Evolutionary conservation across 1,139 yeast genomes (phyloP).

Genomic region (Magnusiomyces tetraspermus): DNA sequence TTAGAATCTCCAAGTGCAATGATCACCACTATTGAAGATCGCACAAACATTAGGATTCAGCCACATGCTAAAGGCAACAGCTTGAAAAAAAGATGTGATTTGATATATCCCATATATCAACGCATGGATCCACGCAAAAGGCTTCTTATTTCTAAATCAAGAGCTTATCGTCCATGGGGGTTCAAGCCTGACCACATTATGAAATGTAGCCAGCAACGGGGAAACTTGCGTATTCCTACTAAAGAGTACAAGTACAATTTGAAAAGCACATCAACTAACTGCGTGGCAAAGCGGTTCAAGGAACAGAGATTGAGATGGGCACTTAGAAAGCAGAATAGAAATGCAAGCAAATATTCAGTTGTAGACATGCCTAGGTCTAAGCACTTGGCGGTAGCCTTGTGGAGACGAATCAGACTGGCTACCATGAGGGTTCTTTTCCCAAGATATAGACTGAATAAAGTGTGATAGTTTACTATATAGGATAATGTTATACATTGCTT

Average conservation of each 20-base stretch:
- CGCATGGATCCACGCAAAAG: not conserved
- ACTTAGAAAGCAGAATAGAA: not conserved
- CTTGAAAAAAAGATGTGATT: not conserved
- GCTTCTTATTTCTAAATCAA: not conserved
- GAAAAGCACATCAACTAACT: not conserved
- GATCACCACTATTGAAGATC: not conserved
- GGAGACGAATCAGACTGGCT: not conserved
- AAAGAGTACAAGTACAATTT: not conserved
- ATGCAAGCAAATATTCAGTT: not conserved
- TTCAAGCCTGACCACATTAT: not conserved
- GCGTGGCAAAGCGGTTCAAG: not conserved
- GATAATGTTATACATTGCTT: not conserved
- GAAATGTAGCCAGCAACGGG: not conserved
- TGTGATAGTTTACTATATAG: not conserved
- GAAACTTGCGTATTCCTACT: not conserved
- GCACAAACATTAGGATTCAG: not conserved
- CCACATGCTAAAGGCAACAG: not conserved
- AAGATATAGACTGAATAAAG: not conserved
- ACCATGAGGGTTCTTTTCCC: not conserved
- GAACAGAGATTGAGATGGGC: not conserved
- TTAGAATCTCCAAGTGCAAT: not conserved
- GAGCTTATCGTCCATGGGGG: constrained; percentile 5
- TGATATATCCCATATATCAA: not conserved
- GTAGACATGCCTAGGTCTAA: not conserved
- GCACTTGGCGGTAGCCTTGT: not conserved